These are phyloP conservation scores for Rhodotorula sp. DNA, from an alignment of 1,284 basidiomycete species.

Conservation along the genomic window DNA sequence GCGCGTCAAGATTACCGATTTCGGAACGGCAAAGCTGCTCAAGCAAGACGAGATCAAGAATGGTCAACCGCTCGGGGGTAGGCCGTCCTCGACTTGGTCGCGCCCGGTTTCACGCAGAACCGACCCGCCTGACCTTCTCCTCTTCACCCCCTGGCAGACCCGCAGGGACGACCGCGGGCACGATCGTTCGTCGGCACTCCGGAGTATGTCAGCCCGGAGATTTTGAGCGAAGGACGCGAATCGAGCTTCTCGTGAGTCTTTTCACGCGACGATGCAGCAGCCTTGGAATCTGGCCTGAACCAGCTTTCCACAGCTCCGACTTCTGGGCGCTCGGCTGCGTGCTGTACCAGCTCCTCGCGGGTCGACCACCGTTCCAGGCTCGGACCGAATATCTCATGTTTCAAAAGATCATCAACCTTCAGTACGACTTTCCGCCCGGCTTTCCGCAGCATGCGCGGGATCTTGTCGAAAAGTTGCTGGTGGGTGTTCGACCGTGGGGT, in stretches of 20 bases:
- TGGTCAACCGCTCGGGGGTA: slow-evolving; percentile 26
- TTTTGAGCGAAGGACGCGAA: slow-evolving; percentile 65
- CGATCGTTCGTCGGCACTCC: slow-evolving; percentile 91
- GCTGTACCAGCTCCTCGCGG: slow-evolving; percentile 57
- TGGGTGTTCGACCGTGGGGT: slow-evolving; percentile 25
- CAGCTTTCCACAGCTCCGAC: slow-evolving; percentile 49
- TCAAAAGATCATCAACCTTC: slow-evolving; percentile 57
- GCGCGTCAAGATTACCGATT: slow-evolving; percentile 93
- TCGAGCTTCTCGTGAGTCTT: slow-evolving; percentile 47
- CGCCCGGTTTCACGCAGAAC: too few relatives aligned
- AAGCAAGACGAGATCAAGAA: slow-evolving; percentile 26
- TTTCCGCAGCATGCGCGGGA: slow-evolving; percentile 54
- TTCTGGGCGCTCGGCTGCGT: slow-evolving; percentile 61
- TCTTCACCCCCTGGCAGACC: slow-evolving; percentile 25
- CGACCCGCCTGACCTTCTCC: neutral
- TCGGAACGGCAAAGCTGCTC: slow-evolving; percentile 85
- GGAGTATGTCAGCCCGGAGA: slow-evolving; percentile 92
- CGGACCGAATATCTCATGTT: slow-evolving; percentile 61
- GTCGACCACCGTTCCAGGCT: slow-evolving; percentile 58
- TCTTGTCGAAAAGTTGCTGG: slow-evolving; percentile 53
- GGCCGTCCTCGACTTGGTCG: neutral
- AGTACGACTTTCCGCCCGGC: slow-evolving; percentile 54
- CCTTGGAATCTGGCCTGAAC: too few relatives aligned
- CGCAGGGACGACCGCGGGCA: slow-evolving; percentile 32
- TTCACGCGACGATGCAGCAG: neutral